Base-by-base conservation (phyloP, 352 stramenopile species). In the Phytophthora cactorum region DNA sequence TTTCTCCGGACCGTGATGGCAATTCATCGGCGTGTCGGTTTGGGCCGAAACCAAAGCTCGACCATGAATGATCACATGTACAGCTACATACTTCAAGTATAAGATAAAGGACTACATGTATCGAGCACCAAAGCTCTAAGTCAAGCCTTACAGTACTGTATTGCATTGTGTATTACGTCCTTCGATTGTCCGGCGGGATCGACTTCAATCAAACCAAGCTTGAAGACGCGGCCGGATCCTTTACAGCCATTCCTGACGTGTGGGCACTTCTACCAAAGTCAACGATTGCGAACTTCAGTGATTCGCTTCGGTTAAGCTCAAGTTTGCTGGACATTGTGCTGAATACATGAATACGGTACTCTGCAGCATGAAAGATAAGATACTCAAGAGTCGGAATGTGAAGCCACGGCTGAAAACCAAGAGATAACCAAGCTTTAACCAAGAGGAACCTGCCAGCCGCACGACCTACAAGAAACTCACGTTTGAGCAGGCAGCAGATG, bases 401-500 rank as follows among this genome's bases (percentile, higher is more conserved):
- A 55, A 34, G 22, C 38, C 44, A 51, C 11, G 25, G 22, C 22
- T 22, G 1, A 22, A 22, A 22, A 22, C 22, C 22, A 22, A 22
- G 22, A 22, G 22, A 22, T 17, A 41, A 43, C 49, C 29, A 54
- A 54, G 28, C 14, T 45, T 31, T 29, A 25, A 51, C 22, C 25
- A 2, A 34, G 46, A 36, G 17, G n/a, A 27, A 57, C 51, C 31
- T 57, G 51, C 46, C 32, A 57, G 49, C 15, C 14, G 49, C 29
- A 55, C 29, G 15, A 2, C 6, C 6, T 50, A n/a, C 22, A 54
- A 22, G 7, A 41, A 53, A 15, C 28, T n/a, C 4, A 55, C 29
- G 15, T 12, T 12, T 57, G 50, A 57, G 50, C 10, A 43, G 12
- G 12, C 11, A 28, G 38, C 53, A 60, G 38, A 60, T 43, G 53